These are phyloP conservation scores for Exophiala spinifera DNA, from an alignment of 2,329 filamentous ascomycete genomes.

Conservation along the genomic window DNA sequence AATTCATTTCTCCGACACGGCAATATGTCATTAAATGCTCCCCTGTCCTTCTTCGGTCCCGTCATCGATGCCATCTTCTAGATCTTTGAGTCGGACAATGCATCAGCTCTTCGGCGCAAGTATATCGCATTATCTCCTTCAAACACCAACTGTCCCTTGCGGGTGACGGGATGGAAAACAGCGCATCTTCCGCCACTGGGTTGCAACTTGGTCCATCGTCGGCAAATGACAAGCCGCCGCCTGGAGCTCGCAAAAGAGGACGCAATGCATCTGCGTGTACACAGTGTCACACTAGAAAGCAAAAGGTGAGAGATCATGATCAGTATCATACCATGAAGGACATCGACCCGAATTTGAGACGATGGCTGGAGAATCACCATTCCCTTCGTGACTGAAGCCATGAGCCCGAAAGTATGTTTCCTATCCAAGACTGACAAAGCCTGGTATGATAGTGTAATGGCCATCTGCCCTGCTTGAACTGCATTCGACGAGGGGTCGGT, in stretches of 20 bases:
- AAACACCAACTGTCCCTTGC: too few relatives aligned
- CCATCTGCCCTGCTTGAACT: background rate
- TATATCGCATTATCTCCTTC: too few relatives aligned
- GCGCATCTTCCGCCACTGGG: background rate
- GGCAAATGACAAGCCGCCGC: background rate
- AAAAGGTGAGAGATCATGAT: background rate
- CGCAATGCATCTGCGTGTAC: background rate
- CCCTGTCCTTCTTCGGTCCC: background rate
- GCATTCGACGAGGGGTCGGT: constrained; percentile 1
- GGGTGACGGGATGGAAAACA: background rate
- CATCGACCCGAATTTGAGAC: background rate
- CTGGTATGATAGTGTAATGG: constrained; percentile 2
- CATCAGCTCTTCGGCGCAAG: too few relatives aligned
- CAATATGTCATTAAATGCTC: background rate
- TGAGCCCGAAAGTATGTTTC: too few relatives aligned
- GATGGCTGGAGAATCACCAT: too few relatives aligned
- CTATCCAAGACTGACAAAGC: background rate
- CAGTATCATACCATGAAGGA: background rate
- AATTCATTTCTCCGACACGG: background rate
- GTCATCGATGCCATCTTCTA: background rate
- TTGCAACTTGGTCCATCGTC: background rate
- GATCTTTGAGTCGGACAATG: too few relatives aligned
- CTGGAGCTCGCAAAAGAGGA: background rate
- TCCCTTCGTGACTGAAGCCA: too few relatives aligned
- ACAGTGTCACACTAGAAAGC: constrained; percentile 3